phyloP scores from a whole-genome alignment of 2,329 filamentous ascomycete species.

The Talaromyces sp. region DNA sequence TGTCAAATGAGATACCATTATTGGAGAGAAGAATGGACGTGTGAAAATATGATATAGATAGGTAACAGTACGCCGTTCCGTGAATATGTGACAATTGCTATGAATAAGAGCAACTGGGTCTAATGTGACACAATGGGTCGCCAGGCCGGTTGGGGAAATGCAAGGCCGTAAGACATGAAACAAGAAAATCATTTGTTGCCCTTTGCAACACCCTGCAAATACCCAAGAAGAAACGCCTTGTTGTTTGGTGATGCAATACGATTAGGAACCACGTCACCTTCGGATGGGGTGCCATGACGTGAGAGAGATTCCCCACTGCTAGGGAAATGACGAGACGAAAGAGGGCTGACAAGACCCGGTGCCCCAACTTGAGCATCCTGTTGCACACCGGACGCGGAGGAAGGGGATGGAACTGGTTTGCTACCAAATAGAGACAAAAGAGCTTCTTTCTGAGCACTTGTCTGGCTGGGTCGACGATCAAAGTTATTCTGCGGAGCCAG shows the following conservation, averaged over 20 bases:
- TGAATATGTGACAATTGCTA: too few relatives aligned
- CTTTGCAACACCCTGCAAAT: conserved; percentile 63
- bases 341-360: conserved; percentile 33
- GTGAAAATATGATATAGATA: too few relatives aligned
- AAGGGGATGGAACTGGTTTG: conserved; percentile 43
- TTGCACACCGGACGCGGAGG: conserved; percentile 22
- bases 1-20: too few relatives aligned
- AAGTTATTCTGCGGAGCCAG: conserved; percentile 27
- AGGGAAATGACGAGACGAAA: conserved; percentile 31
- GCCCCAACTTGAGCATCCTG: conserved; percentile 25
- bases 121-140: not conserved
- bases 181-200: conserved; percentile 36
- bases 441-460: conserved; percentile 50
- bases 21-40: too few relatives aligned
- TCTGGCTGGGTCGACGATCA: conserved; percentile 46
- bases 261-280: conserved; percentile 48
- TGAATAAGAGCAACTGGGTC: not conserved
- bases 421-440: conserved; percentile 67
- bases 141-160: not conserved
- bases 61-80: too few relatives aligned
- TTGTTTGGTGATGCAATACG: conserved; percentile 65
- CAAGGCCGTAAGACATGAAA: not conserved
- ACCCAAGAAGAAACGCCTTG: conserved; percentile 74
- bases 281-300: conserved; percentile 22
- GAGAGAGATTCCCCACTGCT: conserved; percentile 21